phyloP scores from a whole-genome alignment of 1,284 basidiomycete genomes.

The Ganoderma meredithae region DNA sequence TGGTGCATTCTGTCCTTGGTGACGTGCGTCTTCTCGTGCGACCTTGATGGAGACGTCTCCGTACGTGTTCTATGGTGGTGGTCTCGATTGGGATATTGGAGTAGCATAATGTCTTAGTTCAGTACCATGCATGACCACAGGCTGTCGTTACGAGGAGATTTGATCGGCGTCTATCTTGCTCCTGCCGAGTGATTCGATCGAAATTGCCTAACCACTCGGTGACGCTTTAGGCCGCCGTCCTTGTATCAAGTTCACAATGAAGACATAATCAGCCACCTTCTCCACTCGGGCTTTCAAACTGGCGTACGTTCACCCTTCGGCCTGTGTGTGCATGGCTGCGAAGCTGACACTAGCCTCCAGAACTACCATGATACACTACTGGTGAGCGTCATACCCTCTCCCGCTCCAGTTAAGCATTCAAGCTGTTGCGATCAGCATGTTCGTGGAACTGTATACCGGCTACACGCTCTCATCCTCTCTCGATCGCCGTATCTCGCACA shows the following conservation, averaged over 20 bases:
- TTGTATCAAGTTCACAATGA: constrained; percentile 69
- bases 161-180: not conserved
- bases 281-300: constrained; percentile 79
- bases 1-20: not conserved
- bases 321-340: not conserved
- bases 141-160: not conserved
- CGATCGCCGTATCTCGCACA: constrained; percentile 87
- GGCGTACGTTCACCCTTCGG: constrained; percentile 59
- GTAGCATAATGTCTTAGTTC: not conserved
- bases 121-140: not conserved
- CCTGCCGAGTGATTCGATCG: constrained; percentile 5
- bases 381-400: constrained; percentile 50
- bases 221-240: constrained; percentile 42
- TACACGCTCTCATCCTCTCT: constrained; percentile 85
- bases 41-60: not conserved
- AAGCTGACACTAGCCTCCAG: constrained; percentile 46
- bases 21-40: constrained; percentile 15
- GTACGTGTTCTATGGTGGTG: no score
- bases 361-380: constrained; percentile 83
- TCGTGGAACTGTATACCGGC: constrained; percentile 74
- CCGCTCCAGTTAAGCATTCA: not conserved
- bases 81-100: not conserved
- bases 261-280: constrained; percentile 77
- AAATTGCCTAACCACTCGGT: constrained; percentile 17
- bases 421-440: constrained; percentile 60